Conservation (phyloP, 495 filamentous ascomycete genomes). For the Daldinia caldariorum region DNA sequence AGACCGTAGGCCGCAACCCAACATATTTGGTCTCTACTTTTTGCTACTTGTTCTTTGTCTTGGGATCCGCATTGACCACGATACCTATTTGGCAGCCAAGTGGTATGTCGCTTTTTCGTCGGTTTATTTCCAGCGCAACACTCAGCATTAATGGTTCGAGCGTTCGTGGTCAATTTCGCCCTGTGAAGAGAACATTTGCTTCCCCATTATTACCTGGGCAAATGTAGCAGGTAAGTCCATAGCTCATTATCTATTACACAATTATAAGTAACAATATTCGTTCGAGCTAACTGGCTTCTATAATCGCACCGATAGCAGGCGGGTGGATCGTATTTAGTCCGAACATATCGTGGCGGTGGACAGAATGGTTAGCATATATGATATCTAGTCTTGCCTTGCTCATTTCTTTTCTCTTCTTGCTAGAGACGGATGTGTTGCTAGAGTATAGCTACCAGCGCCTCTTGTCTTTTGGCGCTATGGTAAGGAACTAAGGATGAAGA, state of each 20-base stretch:
- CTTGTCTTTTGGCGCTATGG: slow-evolving; percentile 45
- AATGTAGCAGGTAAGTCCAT: slow-evolving; percentile 47
- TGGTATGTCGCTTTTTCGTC: slow-evolving; percentile 49
- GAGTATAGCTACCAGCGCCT: slow-evolving; percentile 26
- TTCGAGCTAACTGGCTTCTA: slow-evolving; percentile 29
- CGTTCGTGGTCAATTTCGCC: slow-evolving; percentile 47
- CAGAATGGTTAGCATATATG: slow-evolving; percentile 79
- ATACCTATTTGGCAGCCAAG: slow-evolving; percentile 45
- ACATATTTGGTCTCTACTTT: slow-evolving; percentile 47
- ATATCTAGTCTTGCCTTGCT: slow-evolving; percentile 65
- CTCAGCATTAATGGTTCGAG: slow-evolving; percentile 50
- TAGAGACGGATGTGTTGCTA: slow-evolving; percentile 56
- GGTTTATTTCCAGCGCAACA: slow-evolving; percentile 49
- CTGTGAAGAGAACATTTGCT: slow-evolving; percentile 48
- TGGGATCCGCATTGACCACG: slow-evolving; percentile 45
- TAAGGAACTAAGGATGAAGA: slow-evolving; percentile 41
- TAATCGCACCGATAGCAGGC: slow-evolving; percentile 48
- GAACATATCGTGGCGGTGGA: slow-evolving; percentile 54
- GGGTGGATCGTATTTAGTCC: slow-evolving; percentile 44
- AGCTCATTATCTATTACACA: no score
- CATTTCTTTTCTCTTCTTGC: slow-evolving; percentile 58
- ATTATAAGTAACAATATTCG: no score
- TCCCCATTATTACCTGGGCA: slow-evolving; percentile 48
- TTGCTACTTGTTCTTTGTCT: slow-evolving; percentile 49
- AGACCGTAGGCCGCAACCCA: slow-evolving; percentile 51